Evolutionary conservation across 2,329 filamentous ascomycete genomes (phyloP), one percentile per base, ranked within the genome.

Genomic region (Podosphaera fusca): DNA sequence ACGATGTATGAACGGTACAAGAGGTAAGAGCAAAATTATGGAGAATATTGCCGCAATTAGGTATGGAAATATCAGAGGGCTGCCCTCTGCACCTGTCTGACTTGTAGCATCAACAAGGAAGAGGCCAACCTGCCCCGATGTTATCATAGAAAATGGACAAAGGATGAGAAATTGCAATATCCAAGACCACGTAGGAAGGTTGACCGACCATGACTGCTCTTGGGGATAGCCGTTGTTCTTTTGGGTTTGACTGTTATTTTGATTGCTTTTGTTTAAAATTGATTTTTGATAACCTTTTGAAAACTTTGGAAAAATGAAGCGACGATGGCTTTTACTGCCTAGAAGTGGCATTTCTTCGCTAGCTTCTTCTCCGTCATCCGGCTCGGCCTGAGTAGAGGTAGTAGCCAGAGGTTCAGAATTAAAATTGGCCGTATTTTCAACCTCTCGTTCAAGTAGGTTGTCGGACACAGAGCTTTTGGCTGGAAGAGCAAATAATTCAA

Each of bases 11-110:
- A 94, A 94, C 0, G 92, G 92, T 0, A 82, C 77, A 2, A 87
- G 68, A 0, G 92, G 92, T 0, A 87, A 72, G 21, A 95, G 70
- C 0, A 95, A 66, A 1, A 95, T 66, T 0, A 87, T 77, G 10
- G 81, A 81, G 60, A 90, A 75, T 5, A 75, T 66, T 0, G 83
- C 81, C 47, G 88, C 76, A 40, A 79, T 69, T 12, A 94, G 66
- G 67, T 95, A 88, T 4, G 88, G 81, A 6, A 79, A 69, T 14
- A 94, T 70, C 21, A 83, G 73, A 40, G 79, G 76, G 60, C 81
- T 85, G 1, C 92, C 92, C 67, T 98, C 92, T 1, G 85, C 78
- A 5, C 85, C 84, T 0, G 88, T 95, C 69, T 95, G 89, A 58
- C 82, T 75, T 29, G 88, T 73, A 1, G 85, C 80, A 38, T 82